Base-by-base conservation (phyloP, 106 monocot species). In the Phalaenopsis equestris region DNA sequence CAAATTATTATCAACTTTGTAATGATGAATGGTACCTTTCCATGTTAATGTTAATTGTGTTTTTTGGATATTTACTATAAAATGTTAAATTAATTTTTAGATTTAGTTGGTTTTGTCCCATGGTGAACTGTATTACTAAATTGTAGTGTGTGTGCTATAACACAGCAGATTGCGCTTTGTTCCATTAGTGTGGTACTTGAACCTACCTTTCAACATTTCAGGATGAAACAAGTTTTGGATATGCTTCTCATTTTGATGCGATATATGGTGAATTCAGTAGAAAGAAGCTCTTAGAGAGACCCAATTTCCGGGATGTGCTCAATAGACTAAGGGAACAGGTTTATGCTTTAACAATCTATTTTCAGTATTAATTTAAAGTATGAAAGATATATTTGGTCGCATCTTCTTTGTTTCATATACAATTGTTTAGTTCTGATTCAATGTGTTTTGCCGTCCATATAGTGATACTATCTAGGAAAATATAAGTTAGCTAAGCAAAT, bases 271-370 rank as follows among this genome's bases (percentile, higher is more conserved):
- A 80, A 78, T 80, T 76, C 77, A 68, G 79, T 49, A 80, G 68
- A 41, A 56, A 38, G 19, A 67, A 5, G n/a, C 23, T 56, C 41
- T 48, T 21, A 36, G 90, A 85, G 68, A 77, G 43, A 41, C 81
- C 81, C 61, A 89, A 86, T 64, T 88, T 97, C 38, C 90, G 82
- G 57, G 78, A 80, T 83, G 75, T 92, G 0, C 24, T 94, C 70
- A 85, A 87, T 85, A 84, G 37, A 84, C 86, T 97, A 82, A 89
- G 92, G 86, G 88, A 92, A 65, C 84, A 92, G 97, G 97, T 97
- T 67, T 77, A 73, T 79, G 70, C 10, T 41, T 15, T 21, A 67
- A 19, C 10, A 74, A 19, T 41, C 41, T 74, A 42, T 7, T 74
- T 74, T 45, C n/a, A 39, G 42, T 45, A 12, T 6, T 1, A 45